Percentiles rank a stretch among this genome's conserved stretches.
These are phyloP conservation scores for Cyclotella distinguenda DNA, from an alignment of 108 stramenopile species.

Conservation along the genomic window DNA sequence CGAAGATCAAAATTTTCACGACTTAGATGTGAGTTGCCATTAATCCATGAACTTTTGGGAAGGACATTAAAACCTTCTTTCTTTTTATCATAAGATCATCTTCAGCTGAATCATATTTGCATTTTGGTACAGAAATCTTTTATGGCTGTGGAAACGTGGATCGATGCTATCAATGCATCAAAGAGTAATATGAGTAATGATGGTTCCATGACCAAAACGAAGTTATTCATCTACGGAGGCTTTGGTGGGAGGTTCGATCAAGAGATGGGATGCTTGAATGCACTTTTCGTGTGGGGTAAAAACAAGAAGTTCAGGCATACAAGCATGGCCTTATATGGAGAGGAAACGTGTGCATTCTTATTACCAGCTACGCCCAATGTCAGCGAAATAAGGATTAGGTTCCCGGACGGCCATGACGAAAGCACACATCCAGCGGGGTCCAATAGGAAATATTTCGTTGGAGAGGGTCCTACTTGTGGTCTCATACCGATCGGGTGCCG, in stretches of 20 bases:
- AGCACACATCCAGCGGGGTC: background rate
- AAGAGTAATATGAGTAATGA: background rate
- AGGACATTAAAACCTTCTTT: background rate
- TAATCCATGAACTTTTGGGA: background rate
- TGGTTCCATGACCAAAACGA: conserved; percentile 13
- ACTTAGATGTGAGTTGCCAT: conserved; percentile 75
- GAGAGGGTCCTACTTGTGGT: conserved; percentile 85
- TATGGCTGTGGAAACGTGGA: conserved; percentile 47
- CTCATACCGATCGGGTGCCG: conserved; percentile 67
- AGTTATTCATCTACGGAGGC: conserved; percentile 68
- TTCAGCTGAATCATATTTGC: too few relatives aligned
- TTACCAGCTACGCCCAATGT: conserved; percentile 39
- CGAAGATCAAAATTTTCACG: conserved; percentile 82
- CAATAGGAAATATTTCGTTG: conserved; percentile 10
- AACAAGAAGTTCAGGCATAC: conserved; percentile 38
- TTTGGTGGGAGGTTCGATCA: conserved; percentile 90
- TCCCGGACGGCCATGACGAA: conserved; percentile 12
- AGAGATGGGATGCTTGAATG: conserved; percentile 81
- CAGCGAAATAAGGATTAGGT: conserved; percentile 56
- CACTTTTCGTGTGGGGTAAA: conserved; percentile 63
- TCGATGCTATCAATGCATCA: conserved; percentile 22
- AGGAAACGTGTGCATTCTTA: conserved; percentile 71
- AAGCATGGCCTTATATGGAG: conserved; percentile 61
- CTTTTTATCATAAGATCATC: background rate
- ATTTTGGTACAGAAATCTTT: conserved; percentile 30